Base-by-base conservation (phyloP, 148 eudicot species). In the Rhododendron mucronatum region DNA sequence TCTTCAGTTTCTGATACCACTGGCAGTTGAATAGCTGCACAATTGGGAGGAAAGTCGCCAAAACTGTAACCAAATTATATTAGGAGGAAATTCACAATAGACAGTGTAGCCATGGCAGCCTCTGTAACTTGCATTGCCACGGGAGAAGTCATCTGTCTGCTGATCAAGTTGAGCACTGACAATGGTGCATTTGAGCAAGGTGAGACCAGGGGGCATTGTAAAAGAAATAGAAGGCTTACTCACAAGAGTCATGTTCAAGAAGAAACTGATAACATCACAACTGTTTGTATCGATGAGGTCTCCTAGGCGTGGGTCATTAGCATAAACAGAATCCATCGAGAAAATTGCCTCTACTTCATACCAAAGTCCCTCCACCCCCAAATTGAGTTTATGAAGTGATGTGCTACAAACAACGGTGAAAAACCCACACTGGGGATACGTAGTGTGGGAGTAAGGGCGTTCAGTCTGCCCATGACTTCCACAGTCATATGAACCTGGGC, bases 351-450 rank as follows among this genome's bases (percentile, higher is more conserved):
- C 8, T 1, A 89, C 75, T 3, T 79, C 80, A 78, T 84, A 86
- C 84, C 77, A 23, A 21, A 39, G 57, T 2, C 33, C 87, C 33
- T 78, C 83, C 41, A 83, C 84, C 23, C 87, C 86, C 21, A 90
- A 26, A 26, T 89, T 84, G 50, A 91, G 41, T 1, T 82, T 83
- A 5, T 21, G 83, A 73, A 14, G 65, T 76, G 10, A 5, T 15
- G 28, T 7, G 6, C 83, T 80, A 79, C 94, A 92, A 80, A 87
- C 80, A 8, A 92, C 18, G 44, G 83, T 81, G 39, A 30, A 28
- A 23, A 89, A 55, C 21, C 94, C 94, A 73, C 92, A 91, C 2
- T 2, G 6, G 8, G 86, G 88, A 45, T 86, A 63, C 51, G 45
- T 86, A 69, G 1, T 41, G 37, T 48, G 51, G 82, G 59, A 79